Percentiles rank a stretch among this genome's conserved stretches.
Evolutionary conservation across 306 rosid species (phyloP).

Genomic region (Lupinus albus): DNA sequence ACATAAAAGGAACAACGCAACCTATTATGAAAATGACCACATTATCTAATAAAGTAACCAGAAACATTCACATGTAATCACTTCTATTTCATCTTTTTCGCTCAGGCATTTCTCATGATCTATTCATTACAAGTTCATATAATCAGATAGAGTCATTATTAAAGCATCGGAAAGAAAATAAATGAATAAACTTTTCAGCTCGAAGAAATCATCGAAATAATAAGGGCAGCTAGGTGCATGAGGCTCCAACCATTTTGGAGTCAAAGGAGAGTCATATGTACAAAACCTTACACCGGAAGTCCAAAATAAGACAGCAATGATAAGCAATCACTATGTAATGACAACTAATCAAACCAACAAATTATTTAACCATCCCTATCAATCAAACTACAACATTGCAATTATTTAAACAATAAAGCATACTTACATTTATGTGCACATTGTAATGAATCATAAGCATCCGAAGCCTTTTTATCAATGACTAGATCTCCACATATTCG

Average conservation of each 20-base stretch:
- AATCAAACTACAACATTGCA: constrained; percentile 17
- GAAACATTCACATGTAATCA: constrained; percentile 33
- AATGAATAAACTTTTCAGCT: constrained; percentile 23
- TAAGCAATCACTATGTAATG: constrained; percentile 5
- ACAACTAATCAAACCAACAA: constrained; percentile 23
- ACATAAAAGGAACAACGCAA: constrained; percentile 31
- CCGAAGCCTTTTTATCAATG: constrained; percentile 61
- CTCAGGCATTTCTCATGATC: constrained; percentile 78
- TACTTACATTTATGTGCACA: constrained; percentile 88
- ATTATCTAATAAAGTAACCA: constrained; percentile 29
- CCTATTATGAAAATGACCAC: constrained; percentile 4
- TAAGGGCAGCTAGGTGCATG: neutral
- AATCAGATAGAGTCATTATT: constrained; percentile 38
- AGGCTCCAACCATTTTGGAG: constrained; percentile 13
- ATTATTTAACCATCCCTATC: constrained; percentile 22
- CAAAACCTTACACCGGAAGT: constrained; percentile 17
- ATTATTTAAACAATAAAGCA: constrained; percentile 13
- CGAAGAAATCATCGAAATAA: constrained; percentile 18
- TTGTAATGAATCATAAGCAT: constrained; percentile 59
- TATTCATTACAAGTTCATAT: constrained; percentile 46
- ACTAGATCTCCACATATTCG: constrained; percentile 79
- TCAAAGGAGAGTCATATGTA: constrained; percentile 23
- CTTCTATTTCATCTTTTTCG: constrained; percentile 51
- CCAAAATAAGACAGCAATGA: neutral
- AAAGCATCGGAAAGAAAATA: constrained; percentile 35